Evolutionary conservation across 2,329 filamentous ascomycete species (phyloP).

Genomic region (Peltaster fructicola): DNA sequence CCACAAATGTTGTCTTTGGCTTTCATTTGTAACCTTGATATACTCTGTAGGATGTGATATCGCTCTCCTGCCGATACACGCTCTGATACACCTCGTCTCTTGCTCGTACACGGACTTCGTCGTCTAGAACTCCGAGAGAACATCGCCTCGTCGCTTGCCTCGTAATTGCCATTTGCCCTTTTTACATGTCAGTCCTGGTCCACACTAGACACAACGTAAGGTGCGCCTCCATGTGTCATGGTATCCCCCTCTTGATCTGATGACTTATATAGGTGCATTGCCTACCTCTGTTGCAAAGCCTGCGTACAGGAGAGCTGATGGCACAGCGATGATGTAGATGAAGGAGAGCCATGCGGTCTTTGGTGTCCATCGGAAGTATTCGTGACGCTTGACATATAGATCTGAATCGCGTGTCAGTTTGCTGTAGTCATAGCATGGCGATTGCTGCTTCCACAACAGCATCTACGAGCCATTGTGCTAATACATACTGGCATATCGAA

Average conservation of each 20-base stretch:
- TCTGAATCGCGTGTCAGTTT: constrained; percentile 34
- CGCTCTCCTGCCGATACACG: too few relatives aligned
- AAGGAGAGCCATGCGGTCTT: constrained; percentile 66
- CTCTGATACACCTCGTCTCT: too few relatives aligned
- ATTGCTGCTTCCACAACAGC: constrained; percentile 1
- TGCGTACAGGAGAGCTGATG: constrained; percentile 49
- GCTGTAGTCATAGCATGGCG: background rate
- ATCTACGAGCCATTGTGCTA: constrained; percentile 1
- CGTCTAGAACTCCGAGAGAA: constrained; percentile 56
- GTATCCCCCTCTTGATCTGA: background rate
- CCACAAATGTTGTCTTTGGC: too few relatives aligned
- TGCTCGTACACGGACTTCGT: too few relatives aligned
- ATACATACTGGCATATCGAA: constrained; percentile 34
- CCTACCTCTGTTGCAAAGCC: constrained; percentile 76
- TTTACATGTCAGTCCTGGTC: constrained; percentile 4
- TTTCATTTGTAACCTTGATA: too few relatives aligned
- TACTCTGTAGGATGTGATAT: too few relatives aligned
- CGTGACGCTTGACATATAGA: constrained; percentile 70
- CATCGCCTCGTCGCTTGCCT: constrained; percentile 75
- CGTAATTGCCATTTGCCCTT: constrained; percentile 77
- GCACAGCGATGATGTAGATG: constrained; percentile 57
- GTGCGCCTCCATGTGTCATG: constrained; percentile 1
- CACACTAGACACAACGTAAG: background rate
- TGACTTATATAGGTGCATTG: constrained; percentile 26
- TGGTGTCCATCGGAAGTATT: constrained; percentile 88